Percentiles rank a stretch among this genome's conserved stretches.
phyloP scores from a whole-genome alignment of 2,329 filamentous ascomycete genomes.

The Arthrobotrys musiformis region DNA sequence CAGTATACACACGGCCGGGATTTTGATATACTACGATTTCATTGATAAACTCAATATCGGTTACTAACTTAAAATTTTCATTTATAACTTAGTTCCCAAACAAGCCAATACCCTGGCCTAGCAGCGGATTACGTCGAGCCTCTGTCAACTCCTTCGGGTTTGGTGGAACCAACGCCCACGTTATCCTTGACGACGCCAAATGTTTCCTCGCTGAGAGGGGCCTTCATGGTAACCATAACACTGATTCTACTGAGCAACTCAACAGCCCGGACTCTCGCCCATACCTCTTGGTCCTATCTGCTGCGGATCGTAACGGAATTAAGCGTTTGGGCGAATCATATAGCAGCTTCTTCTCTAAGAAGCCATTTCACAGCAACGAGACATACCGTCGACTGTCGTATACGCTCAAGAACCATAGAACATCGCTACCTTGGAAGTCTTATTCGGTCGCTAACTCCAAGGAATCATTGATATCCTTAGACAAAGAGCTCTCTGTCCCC shows the following conservation, averaged over 20 bases:
- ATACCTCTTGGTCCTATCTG: constrained; percentile 13
- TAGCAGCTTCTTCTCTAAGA: background rate
- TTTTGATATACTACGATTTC: too few relatives aligned
- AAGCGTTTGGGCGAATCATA: background rate
- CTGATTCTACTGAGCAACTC: too few relatives aligned
- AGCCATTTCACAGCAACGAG: background rate
- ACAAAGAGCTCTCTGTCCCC: constrained; percentile 8
- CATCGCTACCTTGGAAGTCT: constrained; percentile 14
- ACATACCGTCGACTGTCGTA: constrained; percentile 1
- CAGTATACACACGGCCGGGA: too few relatives aligned
- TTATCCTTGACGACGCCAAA: background rate
- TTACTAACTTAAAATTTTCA: background rate
- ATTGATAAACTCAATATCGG: too few relatives aligned
- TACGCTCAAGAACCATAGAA: constrained; percentile 15
- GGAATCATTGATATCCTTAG: background rate
- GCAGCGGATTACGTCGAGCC: too few relatives aligned
- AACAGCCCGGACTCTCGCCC: background rate
- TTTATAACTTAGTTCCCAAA: background rate
- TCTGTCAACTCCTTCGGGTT: too few relatives aligned
- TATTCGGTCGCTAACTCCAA: background rate
- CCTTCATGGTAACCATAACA: background rate
- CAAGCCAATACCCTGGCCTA: too few relatives aligned
- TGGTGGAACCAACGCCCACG: too few relatives aligned
- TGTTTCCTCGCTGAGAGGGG: constrained; percentile 3
- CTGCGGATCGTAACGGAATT: constrained; percentile 26